Evolutionary conservation across 169 alveolate genomes (phyloP).

Genomic region (Eimeria necatrix): DNA sequence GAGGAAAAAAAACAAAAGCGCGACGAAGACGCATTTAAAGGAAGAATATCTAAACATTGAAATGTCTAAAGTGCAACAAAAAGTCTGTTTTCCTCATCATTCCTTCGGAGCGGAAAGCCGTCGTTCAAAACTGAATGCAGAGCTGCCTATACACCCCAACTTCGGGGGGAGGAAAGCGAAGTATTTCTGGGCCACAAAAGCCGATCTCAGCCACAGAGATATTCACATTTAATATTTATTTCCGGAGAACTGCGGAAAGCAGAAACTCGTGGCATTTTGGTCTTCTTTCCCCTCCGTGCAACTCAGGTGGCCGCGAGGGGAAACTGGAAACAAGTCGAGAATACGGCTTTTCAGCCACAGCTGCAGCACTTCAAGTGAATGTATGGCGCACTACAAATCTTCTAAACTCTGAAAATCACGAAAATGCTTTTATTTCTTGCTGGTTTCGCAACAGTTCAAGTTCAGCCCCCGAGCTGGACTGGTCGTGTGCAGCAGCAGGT

Average conservation of each 20-base stretch:
- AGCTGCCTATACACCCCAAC: slow-evolving; percentile 40
- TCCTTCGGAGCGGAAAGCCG: neutral
- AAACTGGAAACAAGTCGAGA: neutral
- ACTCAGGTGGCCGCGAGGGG: neutral
- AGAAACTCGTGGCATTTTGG: neutral
- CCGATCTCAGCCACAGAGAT: neutral
- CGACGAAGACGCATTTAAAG: neutral
- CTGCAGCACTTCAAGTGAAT: too few relatives aligned
- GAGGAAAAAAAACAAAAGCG: neutral
- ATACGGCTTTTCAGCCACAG: too few relatives aligned
- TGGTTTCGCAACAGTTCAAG: neutral
- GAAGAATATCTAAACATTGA: neutral
- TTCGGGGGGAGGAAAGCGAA: neutral
- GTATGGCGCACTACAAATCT: too few relatives aligned
- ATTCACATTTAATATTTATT: neutral
- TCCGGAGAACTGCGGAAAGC: neutral
- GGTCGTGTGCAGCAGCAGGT: slow-evolving; percentile 17
- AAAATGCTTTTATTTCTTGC: too few relatives aligned
- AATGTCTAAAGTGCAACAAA: neutral
- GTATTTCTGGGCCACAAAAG: neutral
- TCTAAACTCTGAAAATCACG: too few relatives aligned
- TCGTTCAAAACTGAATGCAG: neutral
- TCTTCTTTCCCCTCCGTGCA: neutral
- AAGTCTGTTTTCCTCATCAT: neutral
- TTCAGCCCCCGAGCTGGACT: neutral